Conservation (phyloP, 495 filamentous ascomycete genomes). For the Hypoxylon rickii region DNA sequence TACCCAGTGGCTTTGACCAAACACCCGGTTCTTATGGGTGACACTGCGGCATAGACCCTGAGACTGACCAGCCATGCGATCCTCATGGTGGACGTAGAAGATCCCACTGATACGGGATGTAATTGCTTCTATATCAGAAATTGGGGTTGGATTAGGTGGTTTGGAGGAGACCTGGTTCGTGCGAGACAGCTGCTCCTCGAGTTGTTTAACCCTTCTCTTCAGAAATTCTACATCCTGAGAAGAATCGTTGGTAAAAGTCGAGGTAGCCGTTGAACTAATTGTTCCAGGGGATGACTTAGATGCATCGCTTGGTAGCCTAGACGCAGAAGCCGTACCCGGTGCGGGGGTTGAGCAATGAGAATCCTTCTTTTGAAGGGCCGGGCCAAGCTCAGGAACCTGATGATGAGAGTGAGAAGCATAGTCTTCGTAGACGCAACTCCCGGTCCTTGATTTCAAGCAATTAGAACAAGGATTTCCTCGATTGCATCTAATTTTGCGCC, state of each 20-base stretch:
- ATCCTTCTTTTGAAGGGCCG: neutral
- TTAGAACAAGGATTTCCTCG: constrained; percentile 55
- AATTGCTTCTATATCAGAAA: constrained; percentile 34
- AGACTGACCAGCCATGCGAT: constrained; percentile 20
- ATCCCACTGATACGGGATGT: constrained; percentile 21
- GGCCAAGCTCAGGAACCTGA: constrained; percentile 8
- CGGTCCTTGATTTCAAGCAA: constrained; percentile 51
- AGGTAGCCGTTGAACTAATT: constrained; percentile 32
- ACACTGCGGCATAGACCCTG: constrained; percentile 44
- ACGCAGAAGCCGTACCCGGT: neutral
- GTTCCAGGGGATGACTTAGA: constrained; percentile 16
- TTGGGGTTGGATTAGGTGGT: constrained; percentile 20
- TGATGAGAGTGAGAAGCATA: constrained; percentile 9
- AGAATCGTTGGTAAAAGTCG: constrained; percentile 40
- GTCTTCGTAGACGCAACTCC: constrained; percentile 48
- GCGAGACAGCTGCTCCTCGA: constrained; percentile 52
- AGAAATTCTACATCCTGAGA: constrained; percentile 44
- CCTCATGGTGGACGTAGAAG: constrained; percentile 28
- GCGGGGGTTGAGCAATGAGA: constrained; percentile 1
- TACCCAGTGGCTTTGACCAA: constrained; percentile 64
- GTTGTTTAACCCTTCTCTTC: constrained; percentile 45
- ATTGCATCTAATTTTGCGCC: constrained; percentile 58
- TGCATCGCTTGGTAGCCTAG: constrained; percentile 8
- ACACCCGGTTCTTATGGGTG: constrained; percentile 57
- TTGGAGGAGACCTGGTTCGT: constrained; percentile 2